These are phyloP conservation scores for Penicillium sp. DNA, from an alignment of 2,329 filamentous ascomycete genomes.

Conservation along the genomic window DNA sequence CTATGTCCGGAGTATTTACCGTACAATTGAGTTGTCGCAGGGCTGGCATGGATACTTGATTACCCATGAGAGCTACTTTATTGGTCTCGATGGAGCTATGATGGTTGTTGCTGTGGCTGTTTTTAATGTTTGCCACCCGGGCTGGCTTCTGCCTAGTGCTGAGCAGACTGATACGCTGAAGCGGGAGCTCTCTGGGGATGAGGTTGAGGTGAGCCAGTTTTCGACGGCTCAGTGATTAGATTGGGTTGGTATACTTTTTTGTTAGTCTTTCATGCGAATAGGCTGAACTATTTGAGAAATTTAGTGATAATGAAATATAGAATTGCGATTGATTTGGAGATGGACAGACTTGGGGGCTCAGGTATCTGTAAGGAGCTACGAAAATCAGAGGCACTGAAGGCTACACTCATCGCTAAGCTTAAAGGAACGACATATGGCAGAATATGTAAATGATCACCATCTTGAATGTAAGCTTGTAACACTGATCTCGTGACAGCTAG, in stretches of 20 bases:
- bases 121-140: conserved; percentile 46
- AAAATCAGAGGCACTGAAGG: too few species aligned
- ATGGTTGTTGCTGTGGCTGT: conserved; percentile 46
- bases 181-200: conserved; percentile 10
- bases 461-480: too few species aligned
- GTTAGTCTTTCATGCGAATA: background rate
- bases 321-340: background rate
- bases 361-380: too few species aligned
- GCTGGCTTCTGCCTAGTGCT: conserved; percentile 32
- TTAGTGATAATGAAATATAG: background rate
- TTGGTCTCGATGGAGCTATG: conserved; percentile 47
- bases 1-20: conserved; percentile 48
- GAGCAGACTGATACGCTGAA: conserved; percentile 7
- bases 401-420: too few species aligned
- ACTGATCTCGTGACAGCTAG: too few species aligned
- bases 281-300: background rate
- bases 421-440: too few species aligned
- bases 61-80: conserved; percentile 48
- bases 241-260: background rate
- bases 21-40: conserved; percentile 48
- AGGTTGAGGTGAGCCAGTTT: conserved; percentile 10
- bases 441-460: too few species aligned
- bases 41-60: conserved; percentile 50
- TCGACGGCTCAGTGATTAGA: background rate
- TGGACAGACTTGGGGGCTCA: too few species aligned